Evolutionary conservation across 257 asterid species (phyloP), one percentile per base, ranked within the genome.

Genomic region (Apocynum venetum): DNA sequence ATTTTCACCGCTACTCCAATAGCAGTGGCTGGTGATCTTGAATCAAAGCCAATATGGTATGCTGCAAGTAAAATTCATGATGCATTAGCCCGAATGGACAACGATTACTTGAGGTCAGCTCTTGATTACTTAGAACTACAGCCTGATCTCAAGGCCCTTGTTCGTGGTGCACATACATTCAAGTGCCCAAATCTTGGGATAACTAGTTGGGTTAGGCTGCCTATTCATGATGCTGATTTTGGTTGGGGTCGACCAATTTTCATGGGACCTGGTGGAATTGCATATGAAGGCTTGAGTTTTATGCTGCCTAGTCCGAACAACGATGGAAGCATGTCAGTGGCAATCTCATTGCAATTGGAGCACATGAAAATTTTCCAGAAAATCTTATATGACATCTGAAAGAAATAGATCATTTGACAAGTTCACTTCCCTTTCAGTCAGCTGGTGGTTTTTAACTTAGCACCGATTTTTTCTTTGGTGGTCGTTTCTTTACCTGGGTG

Each of bases 201-300:
- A 20, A 93, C 96, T 6, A 93, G 97, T 17, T 93, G 98, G 98
- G 94, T 83, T 25, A 82, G 98, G 85, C 84, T 93, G 44, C 97
- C 97, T 0, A 93, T 93, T 60, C 93, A 93, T 41, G 98, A 93
- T 51, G 96, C 96, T 0, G 97, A 93, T 82, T 93, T 93, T 6
- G 97, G 98, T 0, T 93, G 96, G 96, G 98, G 98, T 0, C 69
- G 91, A 75, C 98, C 98, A 1, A 88, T 93, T 8, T 93, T 91
- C 67, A 90, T 93, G 98, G 97, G 98, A 14, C 96, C 98, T 2
- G 98, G 98, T 0, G 97, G 97, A 53, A 91, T 91, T 12, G 96
- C 98, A 0, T 93, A 82, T 17, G 98, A 93, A 82, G 98, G 98
- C 0, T 60, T 91, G 61, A 93, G 97, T 79, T 91, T 92, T 51